Conservation (phyloP, 208 protist species). For the Wallacemonas sp. region DNA sequence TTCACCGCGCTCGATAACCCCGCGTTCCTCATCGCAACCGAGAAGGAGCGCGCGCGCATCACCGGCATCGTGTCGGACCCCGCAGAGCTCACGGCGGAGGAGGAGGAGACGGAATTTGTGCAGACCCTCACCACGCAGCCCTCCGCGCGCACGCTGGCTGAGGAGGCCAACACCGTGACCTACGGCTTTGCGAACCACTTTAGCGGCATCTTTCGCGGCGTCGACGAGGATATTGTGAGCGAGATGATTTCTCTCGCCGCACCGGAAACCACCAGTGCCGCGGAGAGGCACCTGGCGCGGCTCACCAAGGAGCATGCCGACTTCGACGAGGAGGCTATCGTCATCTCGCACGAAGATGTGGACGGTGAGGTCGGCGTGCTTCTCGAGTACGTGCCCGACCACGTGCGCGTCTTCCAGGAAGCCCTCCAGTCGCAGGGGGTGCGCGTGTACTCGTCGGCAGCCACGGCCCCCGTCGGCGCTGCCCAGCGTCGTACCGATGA, state of each 20-base stretch:
- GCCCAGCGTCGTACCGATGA: not conserved
- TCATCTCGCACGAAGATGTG: slow-evolving; percentile 66
- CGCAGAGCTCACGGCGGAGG: slow-evolving; percentile 26
- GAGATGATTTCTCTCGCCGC: slow-evolving; percentile 64
- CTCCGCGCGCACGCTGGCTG: not conserved
- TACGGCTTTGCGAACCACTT: slow-evolving; percentile 89
- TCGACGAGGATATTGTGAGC: slow-evolving; percentile 56
- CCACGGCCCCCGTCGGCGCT: not conserved
- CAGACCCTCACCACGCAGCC: slow-evolving; percentile 32
- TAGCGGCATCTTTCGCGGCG: slow-evolving; percentile 60
- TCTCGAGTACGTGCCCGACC: slow-evolving; percentile 64
- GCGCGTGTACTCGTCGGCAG: slow-evolving; percentile 9
- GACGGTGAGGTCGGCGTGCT: slow-evolving; percentile 71
- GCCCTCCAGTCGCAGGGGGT: slow-evolving; percentile 42
- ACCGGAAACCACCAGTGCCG: slow-evolving; percentile 54
- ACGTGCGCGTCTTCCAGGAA: slow-evolving; percentile 51
- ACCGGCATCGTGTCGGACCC: slow-evolving; percentile 38
- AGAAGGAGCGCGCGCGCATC: slow-evolving; percentile 63
- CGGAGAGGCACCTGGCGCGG: slow-evolving; percentile 53
- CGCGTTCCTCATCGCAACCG: slow-evolving; percentile 83
- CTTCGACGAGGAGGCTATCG: slow-evolving; percentile 76
- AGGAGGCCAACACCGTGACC: slow-evolving; percentile 20
- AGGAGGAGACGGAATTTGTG: slow-evolving; percentile 74
- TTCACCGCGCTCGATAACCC: slow-evolving; percentile 90
- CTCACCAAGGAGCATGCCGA: slow-evolving; percentile 44